A percentile compares a stretch with the other conserved stretches of the same genome.
These are phyloP conservation scores for Groenewaldozyma sp. DNA, from an alignment of 1,139 yeast species.

Conservation along the genomic window DNA sequence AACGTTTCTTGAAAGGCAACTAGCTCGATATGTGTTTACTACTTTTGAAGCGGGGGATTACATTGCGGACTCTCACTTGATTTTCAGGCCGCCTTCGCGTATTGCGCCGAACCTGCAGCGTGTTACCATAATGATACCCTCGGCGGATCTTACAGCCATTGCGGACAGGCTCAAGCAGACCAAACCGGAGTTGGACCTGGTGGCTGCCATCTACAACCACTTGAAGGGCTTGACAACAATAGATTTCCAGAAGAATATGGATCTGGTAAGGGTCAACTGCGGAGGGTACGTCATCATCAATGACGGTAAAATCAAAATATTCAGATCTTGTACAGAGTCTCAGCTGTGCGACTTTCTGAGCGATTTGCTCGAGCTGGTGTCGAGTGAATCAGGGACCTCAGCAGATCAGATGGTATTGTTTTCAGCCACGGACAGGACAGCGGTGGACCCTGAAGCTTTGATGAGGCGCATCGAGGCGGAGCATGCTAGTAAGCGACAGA, in stretches of 20 bases:
- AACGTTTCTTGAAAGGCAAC: no score
- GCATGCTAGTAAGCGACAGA: no score
- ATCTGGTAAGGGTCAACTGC: slow-evolving; percentile 17
- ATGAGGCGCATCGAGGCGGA: no score
- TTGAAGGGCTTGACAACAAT: slow-evolving; percentile 13
- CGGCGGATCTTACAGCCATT: slow-evolving; percentile 12
- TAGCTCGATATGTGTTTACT: no score
- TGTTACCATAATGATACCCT: slow-evolving; percentile 15
- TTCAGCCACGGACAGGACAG: no score
- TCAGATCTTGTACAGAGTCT: slow-evolving; percentile 7
- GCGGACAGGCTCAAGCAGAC: slow-evolving; percentile 4
- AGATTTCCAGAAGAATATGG: slow-evolving; percentile 12
- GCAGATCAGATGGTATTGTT: no score
- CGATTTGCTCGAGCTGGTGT: no score
- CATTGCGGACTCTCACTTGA: slow-evolving; percentile 16
- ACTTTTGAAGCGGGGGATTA: no score
- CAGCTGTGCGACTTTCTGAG: no score
- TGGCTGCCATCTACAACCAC: slow-evolving; percentile 13
- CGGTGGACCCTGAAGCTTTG: no score
- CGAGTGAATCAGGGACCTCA: no score
- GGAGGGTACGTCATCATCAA: slow-evolving; percentile 17
- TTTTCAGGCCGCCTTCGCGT: slow-evolving; percentile 10
- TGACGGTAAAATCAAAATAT: slow-evolving; percentile 16
- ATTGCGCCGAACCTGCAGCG: slow-evolving; percentile 11
- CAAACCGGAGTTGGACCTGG: slow-evolving; percentile 9